phyloP scores from a whole-genome alignment of 2,329 filamentous ascomycete species.

The Neonectria neomacrospora region DNA sequence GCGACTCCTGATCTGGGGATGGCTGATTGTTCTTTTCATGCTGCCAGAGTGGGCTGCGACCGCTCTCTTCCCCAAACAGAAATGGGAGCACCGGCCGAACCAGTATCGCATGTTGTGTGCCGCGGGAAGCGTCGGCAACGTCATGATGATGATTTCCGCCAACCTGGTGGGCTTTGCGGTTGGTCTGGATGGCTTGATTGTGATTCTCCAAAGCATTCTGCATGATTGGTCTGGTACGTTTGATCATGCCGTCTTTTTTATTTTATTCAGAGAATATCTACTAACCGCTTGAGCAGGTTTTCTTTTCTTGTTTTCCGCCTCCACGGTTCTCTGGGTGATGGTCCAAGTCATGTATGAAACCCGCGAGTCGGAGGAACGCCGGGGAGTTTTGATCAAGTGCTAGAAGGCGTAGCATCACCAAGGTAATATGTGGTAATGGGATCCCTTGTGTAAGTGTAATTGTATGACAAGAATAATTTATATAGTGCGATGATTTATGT shows the following conservation, averaged over 20 bases:
- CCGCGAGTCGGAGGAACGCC: conserved; percentile 83
- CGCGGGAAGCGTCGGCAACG: conserved; percentile 81
- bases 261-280: background rate
- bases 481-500: conserved; percentile 24
- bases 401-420: conserved; percentile 50
- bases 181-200: conserved; percentile 86
- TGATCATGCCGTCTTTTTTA: background rate
- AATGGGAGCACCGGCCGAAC: conserved; percentile 76
- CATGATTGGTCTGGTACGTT: conserved; percentile 74
- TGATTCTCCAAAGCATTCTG: conserved; percentile 79
- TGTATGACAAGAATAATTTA: conserved; percentile 26
- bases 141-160: conserved; percentile 94
- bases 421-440: conserved; percentile 1
- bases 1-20: conserved; percentile 92
- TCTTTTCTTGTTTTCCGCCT: conserved; percentile 78
- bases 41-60: conserved; percentile 83
- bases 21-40: conserved; percentile 95
- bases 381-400: conserved; percentile 86
- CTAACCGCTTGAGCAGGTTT: conserved; percentile 62
- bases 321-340: conserved; percentile 81
- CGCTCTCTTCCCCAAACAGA: conserved; percentile 76
- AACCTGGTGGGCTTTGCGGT: conserved; percentile 96
- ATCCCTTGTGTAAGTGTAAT: conserved; percentile 28
- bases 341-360: conserved; percentile 98
- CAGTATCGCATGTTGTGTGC: conserved; percentile 84